Percentiles rank a stretch among this genome's conserved stretches.
Evolutionary conservation across 306 rosid species (phyloP).

Genomic region (Canavalia gladiata): DNA sequence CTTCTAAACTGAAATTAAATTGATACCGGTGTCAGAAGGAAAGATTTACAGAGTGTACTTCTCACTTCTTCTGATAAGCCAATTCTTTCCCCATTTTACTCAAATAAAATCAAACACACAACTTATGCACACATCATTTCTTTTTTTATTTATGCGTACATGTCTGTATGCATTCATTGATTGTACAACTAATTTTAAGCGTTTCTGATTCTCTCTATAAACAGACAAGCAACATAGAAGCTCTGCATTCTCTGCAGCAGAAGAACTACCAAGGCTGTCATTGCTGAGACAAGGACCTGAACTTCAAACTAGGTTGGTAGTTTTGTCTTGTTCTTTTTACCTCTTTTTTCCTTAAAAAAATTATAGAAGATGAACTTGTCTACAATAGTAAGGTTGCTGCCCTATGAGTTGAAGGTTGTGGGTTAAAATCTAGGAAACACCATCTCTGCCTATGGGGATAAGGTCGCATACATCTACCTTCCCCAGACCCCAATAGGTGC

Average conservation of each 20-base stretch:
- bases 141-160: slow-evolving; percentile 4
- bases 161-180: slow-evolving; percentile 5
- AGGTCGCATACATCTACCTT: slow-evolving; percentile 7
- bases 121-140: not conserved
- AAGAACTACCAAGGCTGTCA: not conserved
- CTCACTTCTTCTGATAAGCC: not conserved
- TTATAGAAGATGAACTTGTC: too few species aligned
- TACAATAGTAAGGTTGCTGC: too few species aligned
- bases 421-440: too few species aligned
- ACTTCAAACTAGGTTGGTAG: not conserved
- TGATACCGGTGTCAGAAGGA: not conserved
- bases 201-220: slow-evolving; percentile 11
- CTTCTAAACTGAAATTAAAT: not conserved
- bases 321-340: not conserved
- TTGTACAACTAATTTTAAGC: slow-evolving; percentile 24
- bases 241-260: slow-evolving; percentile 12
- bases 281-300: slow-evolving; percentile 2
- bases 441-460: not conserved
- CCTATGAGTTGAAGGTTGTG: too few species aligned
- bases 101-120: not conserved
- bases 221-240: slow-evolving; percentile 4
- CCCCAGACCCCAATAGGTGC: not conserved
- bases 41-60: not conserved
- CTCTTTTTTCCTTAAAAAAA: too few species aligned
- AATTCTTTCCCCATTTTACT: slow-evolving; percentile 1